Percentiles rank a stretch among this genome's conserved stretches.
These are phyloP conservation scores for Cryptococcus sp. DNA, from an alignment of 1,284 basidiomycete genomes.

Conservation along the genomic window DNA sequence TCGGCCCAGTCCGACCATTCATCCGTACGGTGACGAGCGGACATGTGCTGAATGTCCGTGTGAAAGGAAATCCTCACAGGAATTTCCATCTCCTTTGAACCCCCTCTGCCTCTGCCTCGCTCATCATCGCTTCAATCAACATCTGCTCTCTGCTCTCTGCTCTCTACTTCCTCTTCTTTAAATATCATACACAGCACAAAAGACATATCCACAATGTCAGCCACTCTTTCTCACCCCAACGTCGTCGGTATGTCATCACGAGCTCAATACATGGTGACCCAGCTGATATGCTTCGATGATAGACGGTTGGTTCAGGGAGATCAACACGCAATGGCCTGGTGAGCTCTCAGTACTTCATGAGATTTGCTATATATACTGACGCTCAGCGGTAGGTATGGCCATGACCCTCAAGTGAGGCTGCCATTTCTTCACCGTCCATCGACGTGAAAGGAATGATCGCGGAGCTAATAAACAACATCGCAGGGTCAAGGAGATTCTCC, in stretches of 20 bases:
- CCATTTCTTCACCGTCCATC: background rate
- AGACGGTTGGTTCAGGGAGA: slow-evolving; percentile 99
- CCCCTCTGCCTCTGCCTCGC: too few species aligned
- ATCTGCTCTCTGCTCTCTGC: slow-evolving; percentile 4
- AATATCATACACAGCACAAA: background rate
- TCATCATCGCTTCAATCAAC: background rate
- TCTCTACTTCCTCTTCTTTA: background rate
- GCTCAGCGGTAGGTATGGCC: slow-evolving; percentile 64
- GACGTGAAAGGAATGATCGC: background rate
- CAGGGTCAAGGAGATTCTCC: slow-evolving; percentile 88
- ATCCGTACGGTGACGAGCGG: too few species aligned
- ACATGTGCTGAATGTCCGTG: too few species aligned
- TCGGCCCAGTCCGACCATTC: too few species aligned
- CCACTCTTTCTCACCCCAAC: slow-evolving; percentile 19
- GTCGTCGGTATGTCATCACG: slow-evolving; percentile 16
- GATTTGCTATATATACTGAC: slow-evolving; percentile 10
- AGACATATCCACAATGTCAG: slow-evolving; percentile 17
- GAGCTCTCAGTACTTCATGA: slow-evolving; percentile 37
- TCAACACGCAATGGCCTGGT: slow-evolving; percentile 94
- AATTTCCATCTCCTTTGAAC: too few species aligned
- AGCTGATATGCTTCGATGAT: background rate
- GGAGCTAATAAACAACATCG: slow-evolving; percentile 12
- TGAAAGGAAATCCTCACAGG: too few species aligned
- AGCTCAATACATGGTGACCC: background rate
- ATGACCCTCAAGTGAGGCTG: slow-evolving; percentile 75